Base-by-base conservation (phyloP, 371 early-diverging fungal genomes). In the Mucor racemosus region DNA sequence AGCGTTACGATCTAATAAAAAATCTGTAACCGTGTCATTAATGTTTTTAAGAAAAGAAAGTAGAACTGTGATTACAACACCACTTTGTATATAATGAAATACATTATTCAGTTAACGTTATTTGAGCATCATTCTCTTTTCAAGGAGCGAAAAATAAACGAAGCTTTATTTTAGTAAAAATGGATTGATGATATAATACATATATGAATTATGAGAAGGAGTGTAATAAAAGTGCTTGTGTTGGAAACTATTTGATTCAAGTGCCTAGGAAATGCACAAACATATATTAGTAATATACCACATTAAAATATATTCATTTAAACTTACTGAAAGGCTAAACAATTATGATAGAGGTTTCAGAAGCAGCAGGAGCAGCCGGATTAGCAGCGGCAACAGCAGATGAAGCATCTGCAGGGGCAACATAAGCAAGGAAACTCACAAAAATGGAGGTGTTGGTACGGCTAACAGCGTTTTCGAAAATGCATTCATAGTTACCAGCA, bases 401-500 rank as follows among this genome's bases (percentile, higher is more conserved):
- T 50, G 50, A 21, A 26, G 40, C 58, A 38, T 5, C 39, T n/a
- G 58, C 8, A 13, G 58, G 39, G 38, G 58, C 17, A 26, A 39
- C 21, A 39, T 58, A 58, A 39, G 58, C 58, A 35, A 39, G 35
- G 11, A 58, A 7, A 5, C 39, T 58, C 9, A 64, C n/a, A 42
- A 57, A 61, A 44, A 67, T 55, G 35, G 44, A 56, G 0, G 67
- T 61, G 13, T 56, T 67, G 35, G 21, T 40, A 17, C 41, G 17
- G 36, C 72, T 76, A 26, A 66, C 64, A 3, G 38, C 34, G 46
- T 76, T 69, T 31, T 60, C 59, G 31, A 69, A 77, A 9, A 74
- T 57, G 26, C 75, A 77, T 31, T 77, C 70, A 62, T 80, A 80
- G 17, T 42, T 57, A 4, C 80, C 80, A 34, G 74, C 67, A 10